Base-by-base conservation (phyloP, 495 filamentous ascomycete genomes). In the Lasiosphaeriaceae sp. region DNA sequence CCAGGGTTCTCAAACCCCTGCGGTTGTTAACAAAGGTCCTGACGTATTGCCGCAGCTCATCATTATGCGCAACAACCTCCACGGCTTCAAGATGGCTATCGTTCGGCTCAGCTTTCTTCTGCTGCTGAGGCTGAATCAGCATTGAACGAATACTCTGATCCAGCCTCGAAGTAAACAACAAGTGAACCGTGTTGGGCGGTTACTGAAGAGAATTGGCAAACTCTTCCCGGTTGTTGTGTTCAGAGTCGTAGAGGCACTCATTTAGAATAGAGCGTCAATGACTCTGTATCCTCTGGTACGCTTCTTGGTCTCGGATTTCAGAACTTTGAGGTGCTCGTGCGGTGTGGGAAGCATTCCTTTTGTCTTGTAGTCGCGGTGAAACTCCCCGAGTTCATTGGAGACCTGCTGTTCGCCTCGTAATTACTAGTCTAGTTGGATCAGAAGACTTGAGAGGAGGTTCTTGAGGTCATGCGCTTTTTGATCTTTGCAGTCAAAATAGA, bases 401-500 rank as follows among this genome's bases (percentile, higher is more conserved):
- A 19, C 23, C 12, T 29, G 3, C 2, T 50, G 7, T 26, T 22
- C 21, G 7, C 2, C 14, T 17, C 23, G 47, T 9, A 50, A n/a
- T n/a, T n/a, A n/a, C n/a, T n/a, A n/a, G n/a, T n/a, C 23, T 14
- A 50, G 23, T 31, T 50, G 47, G 9, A 23, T 16, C 11, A 50
- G 47, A 2, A 50, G 16, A 14, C 23, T 31, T 21, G 22, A 8
- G 2, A 50, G 16, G 14, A 50, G 22, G 47, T 17, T 50, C 14
- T 31, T 31, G 21, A 34, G 5, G 26, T 50, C 47, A n/a, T 50
- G 23, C 2, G 21, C 7, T 16, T 20, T 31, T 22, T 22, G 46
- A 17, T 50, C 23, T 31, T 24, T 29, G 47, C 31, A 23, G 47
- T 50, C 47, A 50, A 50, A 50, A 19, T 50, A 50, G 17, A 50